Evolutionary conservation across 2,329 filamentous ascomycete genomes (phyloP).

Genomic region (Trichoderma koningiopsis): DNA sequence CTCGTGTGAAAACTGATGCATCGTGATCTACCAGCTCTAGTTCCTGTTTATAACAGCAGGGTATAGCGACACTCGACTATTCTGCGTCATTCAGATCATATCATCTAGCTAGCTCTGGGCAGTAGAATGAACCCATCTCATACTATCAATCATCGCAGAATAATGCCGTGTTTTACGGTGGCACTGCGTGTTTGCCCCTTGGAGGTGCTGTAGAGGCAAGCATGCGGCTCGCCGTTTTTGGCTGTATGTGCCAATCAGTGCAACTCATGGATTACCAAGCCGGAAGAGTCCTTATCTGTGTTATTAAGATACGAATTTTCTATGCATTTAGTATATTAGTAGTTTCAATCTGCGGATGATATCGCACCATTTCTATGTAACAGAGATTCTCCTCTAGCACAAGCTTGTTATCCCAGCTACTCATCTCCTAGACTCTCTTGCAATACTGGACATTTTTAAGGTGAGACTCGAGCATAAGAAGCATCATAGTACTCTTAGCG

Average conservation of each 20-base stretch:
- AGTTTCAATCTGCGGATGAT: background rate
- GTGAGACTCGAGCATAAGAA: background rate
- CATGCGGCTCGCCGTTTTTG: background rate
- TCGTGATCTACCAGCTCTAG: too few species aligned
- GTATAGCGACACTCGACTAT: background rate
- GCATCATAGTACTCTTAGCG: background rate
- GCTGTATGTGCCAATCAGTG: background rate
- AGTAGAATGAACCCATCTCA: background rate
- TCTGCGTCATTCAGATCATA: background rate
- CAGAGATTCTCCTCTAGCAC: background rate
- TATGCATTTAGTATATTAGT: background rate
- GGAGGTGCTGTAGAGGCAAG: background rate
- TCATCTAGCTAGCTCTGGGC: background rate
- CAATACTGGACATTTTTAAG: background rate
- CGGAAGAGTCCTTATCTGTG: background rate
- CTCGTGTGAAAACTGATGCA: too few species aligned
- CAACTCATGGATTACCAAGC: background rate
- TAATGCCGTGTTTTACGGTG: background rate
- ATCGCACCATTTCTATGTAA: background rate
- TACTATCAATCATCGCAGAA: background rate
- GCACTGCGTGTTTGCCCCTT: background rate
- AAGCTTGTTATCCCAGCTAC: background rate
- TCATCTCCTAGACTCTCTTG: background rate
- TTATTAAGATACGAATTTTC: background rate
- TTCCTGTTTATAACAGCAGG: too few species aligned